These are phyloP conservation scores for Pseudocercospora pini-densiflorae DNA, from an alignment of 2,329 filamentous ascomycete species.

Conservation along the genomic window DNA sequence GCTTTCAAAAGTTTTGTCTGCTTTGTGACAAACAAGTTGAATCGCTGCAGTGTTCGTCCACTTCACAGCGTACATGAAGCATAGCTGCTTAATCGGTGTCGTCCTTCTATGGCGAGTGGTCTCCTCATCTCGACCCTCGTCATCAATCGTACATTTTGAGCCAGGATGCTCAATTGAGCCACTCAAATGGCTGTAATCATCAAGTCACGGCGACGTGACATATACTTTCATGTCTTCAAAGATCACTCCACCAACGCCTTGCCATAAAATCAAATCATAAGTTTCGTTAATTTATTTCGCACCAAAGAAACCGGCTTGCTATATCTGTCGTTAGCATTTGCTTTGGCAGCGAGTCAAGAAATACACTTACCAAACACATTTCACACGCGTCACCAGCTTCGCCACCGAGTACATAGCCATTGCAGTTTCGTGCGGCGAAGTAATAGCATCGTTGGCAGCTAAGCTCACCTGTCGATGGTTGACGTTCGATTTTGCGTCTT, in stretches of 20 bases:
- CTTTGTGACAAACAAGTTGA: not conserved
- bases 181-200: not conserved
- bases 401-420: slow-evolving; percentile 42
- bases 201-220: not conserved
- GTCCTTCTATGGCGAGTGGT: not conserved
- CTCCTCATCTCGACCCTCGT: slow-evolving; percentile 5
- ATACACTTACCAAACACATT: slow-evolving; percentile 33
- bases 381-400: slow-evolving; percentile 41
- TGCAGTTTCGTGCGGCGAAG: slow-evolving; percentile 42
- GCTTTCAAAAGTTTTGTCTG: not conserved
- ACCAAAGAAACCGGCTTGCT: slow-evolving; percentile 41
- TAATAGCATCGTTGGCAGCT: slow-evolving; percentile 44
- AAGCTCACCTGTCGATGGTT: slow-evolving; percentile 33
- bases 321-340: slow-evolving; percentile 16
- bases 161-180: not conserved
- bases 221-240: not conserved
- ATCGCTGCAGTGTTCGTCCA: not conserved
- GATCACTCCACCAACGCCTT: slow-evolving; percentile 8
- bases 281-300: slow-evolving; percentile 22
- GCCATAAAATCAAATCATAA: slow-evolving; percentile 10
- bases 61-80: not conserved
- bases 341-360: not conserved
- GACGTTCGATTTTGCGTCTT: slow-evolving; percentile 16
- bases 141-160: not conserved
- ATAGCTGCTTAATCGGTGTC: not conserved